Evolutionary conservation across 1,139 yeast genomes (phyloP).

Genomic region (Kurtzmaniella natalensis): DNA sequence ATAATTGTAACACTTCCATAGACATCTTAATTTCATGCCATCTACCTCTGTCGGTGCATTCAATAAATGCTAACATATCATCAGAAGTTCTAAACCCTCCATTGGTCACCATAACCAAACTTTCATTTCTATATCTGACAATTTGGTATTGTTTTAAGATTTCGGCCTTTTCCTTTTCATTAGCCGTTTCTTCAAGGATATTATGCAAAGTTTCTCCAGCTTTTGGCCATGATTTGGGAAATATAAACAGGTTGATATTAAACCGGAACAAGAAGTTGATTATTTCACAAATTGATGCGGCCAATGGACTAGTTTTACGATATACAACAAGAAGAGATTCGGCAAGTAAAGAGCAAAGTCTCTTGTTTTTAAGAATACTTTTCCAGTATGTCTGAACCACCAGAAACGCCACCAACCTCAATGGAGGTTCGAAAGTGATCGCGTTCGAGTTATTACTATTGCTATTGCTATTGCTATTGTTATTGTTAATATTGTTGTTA

Average conservation of each 20-base stretch:
- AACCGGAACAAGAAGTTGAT: slow-evolving; percentile 50
- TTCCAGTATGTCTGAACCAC: slow-evolving; percentile 70
- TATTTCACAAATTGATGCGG: slow-evolving; percentile 22
- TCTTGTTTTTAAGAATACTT: slow-evolving; percentile 39
- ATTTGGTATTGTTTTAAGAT: slow-evolving; percentile 52
- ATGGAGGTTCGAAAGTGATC: slow-evolving; percentile 19
- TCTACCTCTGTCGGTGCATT: slow-evolving; percentile 29
- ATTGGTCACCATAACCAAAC: slow-evolving; percentile 43
- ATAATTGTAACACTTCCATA: slow-evolving; percentile 5
- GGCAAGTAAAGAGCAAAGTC: slow-evolving; percentile 1
- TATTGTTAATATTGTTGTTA: slow-evolving; percentile 16
- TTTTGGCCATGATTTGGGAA: slow-evolving; percentile 69
- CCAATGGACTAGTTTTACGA: slow-evolving; percentile 1
- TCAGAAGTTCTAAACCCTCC: slow-evolving; percentile 30
- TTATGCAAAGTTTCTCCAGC: slow-evolving; percentile 41
- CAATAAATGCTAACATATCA: slow-evolving; percentile 30
- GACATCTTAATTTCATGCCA: slow-evolving; percentile 22
- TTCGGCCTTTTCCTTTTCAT: slow-evolving; percentile 22
- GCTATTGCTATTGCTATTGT: slow-evolving; percentile 37
- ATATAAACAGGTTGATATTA: slow-evolving; percentile 68
- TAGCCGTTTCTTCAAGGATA: slow-evolving; percentile 25
- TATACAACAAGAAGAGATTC: background rate
- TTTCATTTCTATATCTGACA: slow-evolving; percentile 66
- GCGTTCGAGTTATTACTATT: slow-evolving; percentile 11
- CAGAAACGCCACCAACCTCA: slow-evolving; percentile 41